Conservation (phyloP, 106 monocot species). For the Xerophyta viscosa region DNA sequence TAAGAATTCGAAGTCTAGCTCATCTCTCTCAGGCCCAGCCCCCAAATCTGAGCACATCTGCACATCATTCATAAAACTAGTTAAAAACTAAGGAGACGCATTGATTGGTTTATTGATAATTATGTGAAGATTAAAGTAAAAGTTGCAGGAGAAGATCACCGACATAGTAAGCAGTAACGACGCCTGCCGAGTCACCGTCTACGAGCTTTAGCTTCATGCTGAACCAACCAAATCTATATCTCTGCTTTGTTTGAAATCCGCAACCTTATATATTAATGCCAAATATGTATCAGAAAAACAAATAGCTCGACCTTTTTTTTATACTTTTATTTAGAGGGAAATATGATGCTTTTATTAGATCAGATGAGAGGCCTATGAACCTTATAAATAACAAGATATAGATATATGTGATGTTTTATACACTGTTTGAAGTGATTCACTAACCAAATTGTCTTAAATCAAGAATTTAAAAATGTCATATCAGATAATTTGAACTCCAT, state of each 20-base stretch:
- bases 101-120: too few relatives aligned
- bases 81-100: too few relatives aligned
- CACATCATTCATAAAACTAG: neutral
- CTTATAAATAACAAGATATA: neutral
- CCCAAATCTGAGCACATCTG: constrained; percentile 96
- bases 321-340: too few relatives aligned
- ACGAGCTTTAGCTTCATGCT: constrained; percentile 99
- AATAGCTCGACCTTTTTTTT: too few relatives aligned
- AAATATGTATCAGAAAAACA: too few relatives aligned
- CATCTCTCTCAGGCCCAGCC: constrained; percentile 70
- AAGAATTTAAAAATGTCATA: neutral
- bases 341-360: too few relatives aligned
- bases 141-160: too few relatives aligned
- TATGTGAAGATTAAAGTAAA: too few relatives aligned
- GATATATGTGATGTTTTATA: neutral
- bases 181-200: constrained; percentile 91
- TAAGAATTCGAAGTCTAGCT: constrained; percentile 94
- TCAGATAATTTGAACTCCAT: neutral
- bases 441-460: too few relatives aligned
- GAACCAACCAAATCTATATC: constrained; percentile 93
- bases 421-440: neutral
- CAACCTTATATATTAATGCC: constrained; percentile 50
- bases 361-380: too few relatives aligned
- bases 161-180: constrained; percentile 94
- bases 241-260: constrained; percentile 73